Evolutionary conservation across 2,329 filamentous ascomycete species (phyloP).

Genomic region (Tolypocladium guangdongense): DNA sequence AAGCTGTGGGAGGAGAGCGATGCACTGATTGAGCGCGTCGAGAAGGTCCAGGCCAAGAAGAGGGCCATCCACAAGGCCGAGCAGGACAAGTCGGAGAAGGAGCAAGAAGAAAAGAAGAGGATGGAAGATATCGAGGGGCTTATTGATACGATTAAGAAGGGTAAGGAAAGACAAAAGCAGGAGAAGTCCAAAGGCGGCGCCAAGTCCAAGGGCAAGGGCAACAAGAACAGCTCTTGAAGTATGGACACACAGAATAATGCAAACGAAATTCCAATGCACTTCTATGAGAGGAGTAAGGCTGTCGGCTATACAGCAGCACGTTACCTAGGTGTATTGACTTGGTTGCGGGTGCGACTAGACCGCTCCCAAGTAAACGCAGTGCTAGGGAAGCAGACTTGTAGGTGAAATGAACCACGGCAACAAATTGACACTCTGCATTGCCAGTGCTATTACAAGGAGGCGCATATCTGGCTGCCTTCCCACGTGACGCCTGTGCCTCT

Average conservation of each 20-base stretch:
- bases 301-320: no score
- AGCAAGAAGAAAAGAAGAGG: conserved; percentile 22
- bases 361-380: no score
- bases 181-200: background rate
- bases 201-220: background rate
- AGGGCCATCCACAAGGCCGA: conserved; percentile 30
- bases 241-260: background rate
- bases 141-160: conserved; percentile 32
- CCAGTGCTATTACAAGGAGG: no score
- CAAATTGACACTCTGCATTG: no score
- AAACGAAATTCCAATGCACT: background rate
- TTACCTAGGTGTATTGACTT: no score
- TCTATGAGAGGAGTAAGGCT: background rate
- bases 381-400: no score
- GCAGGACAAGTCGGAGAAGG: conserved; percentile 18
- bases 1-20: conserved; percentile 86
- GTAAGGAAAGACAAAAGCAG: conserved; percentile 21
- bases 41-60: conserved; percentile 63
- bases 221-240: background rate
- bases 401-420: no score
- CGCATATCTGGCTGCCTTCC: background rate
- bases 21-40: conserved; percentile 66
- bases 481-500: background rate
- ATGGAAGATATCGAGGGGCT: conserved; percentile 24
- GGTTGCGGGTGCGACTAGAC: no score